A percentile compares a stretch with the other conserved stretches of the same genome.
These are phyloP conservation scores for Tetrapyrgos nigripes DNA, from an alignment of 1,284 basidiomycete genomes.

Conservation along the genomic window DNA sequence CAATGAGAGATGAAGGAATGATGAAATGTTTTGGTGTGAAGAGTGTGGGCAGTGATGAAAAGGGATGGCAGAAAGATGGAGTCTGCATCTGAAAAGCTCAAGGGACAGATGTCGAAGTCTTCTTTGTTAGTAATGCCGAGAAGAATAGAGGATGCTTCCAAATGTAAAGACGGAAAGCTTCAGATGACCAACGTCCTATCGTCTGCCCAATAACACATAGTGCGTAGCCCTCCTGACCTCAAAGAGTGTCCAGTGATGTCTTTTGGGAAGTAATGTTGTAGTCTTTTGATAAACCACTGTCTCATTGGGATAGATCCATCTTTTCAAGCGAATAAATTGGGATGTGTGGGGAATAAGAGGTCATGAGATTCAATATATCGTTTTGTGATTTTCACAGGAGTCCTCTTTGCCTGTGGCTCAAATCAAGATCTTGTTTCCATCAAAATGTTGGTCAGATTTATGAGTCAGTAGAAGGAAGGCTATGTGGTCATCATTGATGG, in stretches of 20 bases:
- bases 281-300: conserved; percentile 23
- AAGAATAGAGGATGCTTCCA: not conserved
- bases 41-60: too few relatives aligned
- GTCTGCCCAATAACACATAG: conserved; percentile 1
- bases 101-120: too few relatives aligned
- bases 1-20: too few relatives aligned
- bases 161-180: not conserved
- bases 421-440: not conserved
- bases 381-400: not conserved
- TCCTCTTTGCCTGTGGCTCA: not conserved
- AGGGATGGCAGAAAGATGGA: too few relatives aligned
- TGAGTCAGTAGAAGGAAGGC: not conserved
- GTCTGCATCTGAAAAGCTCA: too few relatives aligned
- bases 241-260: conserved; percentile 2
- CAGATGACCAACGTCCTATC: not conserved
- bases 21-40: too few relatives aligned
- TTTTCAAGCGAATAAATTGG: conserved; percentile 14
- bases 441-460: conserved; percentile 1
- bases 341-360: conserved; percentile 12
- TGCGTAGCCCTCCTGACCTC: conserved; percentile 6
- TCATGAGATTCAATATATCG: conserved; percentile 17
- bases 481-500: not conserved
- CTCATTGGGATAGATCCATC: conserved; percentile 23
- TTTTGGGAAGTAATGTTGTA: conserved; percentile 4
- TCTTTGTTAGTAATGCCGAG: not conserved